Percentiles rank a stretch among this genome's conserved stretches.
phyloP scores from a whole-genome alignment of 257 asterid species.

The Leptodermis oblonga region DNA sequence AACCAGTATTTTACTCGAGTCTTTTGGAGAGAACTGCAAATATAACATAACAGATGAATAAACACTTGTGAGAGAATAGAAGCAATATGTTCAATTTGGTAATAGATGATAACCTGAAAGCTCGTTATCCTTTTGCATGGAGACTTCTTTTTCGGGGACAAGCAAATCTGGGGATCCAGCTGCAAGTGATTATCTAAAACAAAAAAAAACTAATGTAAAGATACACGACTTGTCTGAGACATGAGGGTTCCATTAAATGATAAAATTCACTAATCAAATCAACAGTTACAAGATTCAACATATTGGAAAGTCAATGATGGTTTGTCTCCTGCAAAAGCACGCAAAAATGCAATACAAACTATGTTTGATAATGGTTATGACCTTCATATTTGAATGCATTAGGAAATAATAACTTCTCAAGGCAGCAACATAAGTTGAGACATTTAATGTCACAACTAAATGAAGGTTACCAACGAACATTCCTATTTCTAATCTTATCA shows the following conservation, averaged over 20 bases:
- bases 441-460: background rate
- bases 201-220: slow-evolving; percentile 9
- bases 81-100: slow-evolving; percentile 15
- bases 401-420: background rate
- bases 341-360: background rate
- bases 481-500: background rate
- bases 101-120: slow-evolving; percentile 62
- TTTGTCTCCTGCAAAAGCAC: background rate
- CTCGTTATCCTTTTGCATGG: slow-evolving; percentile 79
- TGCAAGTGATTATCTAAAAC: slow-evolving; percentile 62
- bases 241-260: background rate
- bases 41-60: background rate
- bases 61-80: background rate
- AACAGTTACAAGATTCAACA: background rate
- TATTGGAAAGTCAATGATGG: background rate
- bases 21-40: slow-evolving; percentile 77
- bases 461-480: background rate
- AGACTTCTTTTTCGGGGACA: slow-evolving; percentile 71
- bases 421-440: background rate
- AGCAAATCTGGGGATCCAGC: slow-evolving; percentile 58
- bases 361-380: background rate
- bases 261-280: background rate
- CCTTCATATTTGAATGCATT: too few relatives aligned
- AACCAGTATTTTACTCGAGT: slow-evolving; percentile 66
- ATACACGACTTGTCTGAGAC: background rate